A percentile compares a stretch with the other conserved stretches of the same genome.
Conservation (phyloP, 352 stramenopile species). For the Phytophthora foliorum region DNA sequence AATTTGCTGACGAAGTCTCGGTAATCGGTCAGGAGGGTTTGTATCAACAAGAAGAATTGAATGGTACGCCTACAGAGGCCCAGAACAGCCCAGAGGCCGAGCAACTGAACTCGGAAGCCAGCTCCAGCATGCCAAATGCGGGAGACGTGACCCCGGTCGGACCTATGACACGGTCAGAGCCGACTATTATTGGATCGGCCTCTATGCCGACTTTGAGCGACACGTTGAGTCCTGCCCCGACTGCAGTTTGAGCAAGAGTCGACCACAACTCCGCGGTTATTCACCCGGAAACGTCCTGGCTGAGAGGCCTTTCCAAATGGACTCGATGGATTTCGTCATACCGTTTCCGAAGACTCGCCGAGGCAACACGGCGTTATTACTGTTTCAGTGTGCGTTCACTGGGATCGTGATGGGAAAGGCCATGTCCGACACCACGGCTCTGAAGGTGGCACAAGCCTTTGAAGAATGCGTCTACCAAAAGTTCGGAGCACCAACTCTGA, state of each 20-base stretch:
- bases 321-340: not conserved
- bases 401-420: slow-evolving; percentile 5
- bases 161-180: not conserved
- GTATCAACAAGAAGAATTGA: not conserved
- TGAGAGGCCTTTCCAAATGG: too few relatives aligned
- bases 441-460: slow-evolving; percentile 4
- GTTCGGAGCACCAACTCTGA: not conserved
- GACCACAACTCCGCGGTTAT: slow-evolving; percentile 1
- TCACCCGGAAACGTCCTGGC: not conserved
- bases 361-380: not conserved
- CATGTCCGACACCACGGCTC: slow-evolving; percentile 3
- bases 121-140: not conserved
- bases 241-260: slow-evolving; percentile 5
- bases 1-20: slow-evolving; percentile 5
- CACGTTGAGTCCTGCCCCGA: slow-evolving; percentile 1
- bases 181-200: slow-evolving; percentile 9
- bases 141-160: slow-evolving; percentile 11
- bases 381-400: slow-evolving; percentile 6
- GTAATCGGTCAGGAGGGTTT: too few relatives aligned
- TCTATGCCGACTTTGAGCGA: not conserved
- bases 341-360: not conserved
- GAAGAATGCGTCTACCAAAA: slow-evolving; percentile 12
- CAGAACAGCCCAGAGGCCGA: not conserved
- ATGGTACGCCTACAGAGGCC: not conserved
- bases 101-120: not conserved